These are phyloP conservation scores for Cryoendolithus antarcticus DNA, from an alignment of 2,329 filamentous ascomycete species.

Conservation along the genomic window DNA sequence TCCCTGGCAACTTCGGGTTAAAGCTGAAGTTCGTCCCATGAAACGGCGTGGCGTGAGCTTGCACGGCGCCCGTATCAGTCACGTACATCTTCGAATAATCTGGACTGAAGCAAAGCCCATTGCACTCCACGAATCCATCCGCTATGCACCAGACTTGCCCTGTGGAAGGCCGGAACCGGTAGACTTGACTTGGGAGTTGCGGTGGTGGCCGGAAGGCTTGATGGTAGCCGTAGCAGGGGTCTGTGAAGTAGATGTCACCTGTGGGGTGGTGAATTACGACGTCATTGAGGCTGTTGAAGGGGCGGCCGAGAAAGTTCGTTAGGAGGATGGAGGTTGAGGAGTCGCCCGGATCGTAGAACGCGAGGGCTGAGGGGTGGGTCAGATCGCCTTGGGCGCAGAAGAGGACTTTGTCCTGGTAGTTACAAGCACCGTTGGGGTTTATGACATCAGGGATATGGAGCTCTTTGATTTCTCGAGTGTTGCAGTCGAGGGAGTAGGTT, in stretches of 20 bases:
- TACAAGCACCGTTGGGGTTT: slow-evolving; percentile 36
- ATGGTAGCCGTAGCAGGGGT: slow-evolving; percentile 46
- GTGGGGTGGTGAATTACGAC: slow-evolving; percentile 37
- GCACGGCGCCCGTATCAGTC: slow-evolving; percentile 43
- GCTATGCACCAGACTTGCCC: slow-evolving; percentile 44
- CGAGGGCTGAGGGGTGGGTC: slow-evolving; percentile 12
- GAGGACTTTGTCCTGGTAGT: slow-evolving; percentile 27
- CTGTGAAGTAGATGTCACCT: slow-evolving; percentile 53
- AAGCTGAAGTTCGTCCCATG: not conserved
- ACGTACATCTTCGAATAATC: slow-evolving; percentile 42
- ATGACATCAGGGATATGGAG: slow-evolving; percentile 20
- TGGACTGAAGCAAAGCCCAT: slow-evolving; percentile 47
- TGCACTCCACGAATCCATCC: slow-evolving; percentile 44
- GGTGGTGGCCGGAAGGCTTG: slow-evolving; percentile 46
- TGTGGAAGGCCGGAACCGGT: slow-evolving; percentile 40
- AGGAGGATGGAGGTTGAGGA: no score
- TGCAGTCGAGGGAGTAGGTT: slow-evolving; percentile 17
- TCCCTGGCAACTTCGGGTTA: no score
- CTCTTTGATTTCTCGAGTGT: slow-evolving; percentile 8
- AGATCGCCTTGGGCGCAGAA: slow-evolving; percentile 22
- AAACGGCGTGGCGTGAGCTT: slow-evolving; percentile 23
- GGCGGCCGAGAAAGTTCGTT: slow-evolving; percentile 42
- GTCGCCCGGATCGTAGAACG: slow-evolving; percentile 10
- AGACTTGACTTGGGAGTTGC: slow-evolving; percentile 45
- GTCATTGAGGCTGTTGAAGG: slow-evolving; percentile 51